Evolutionary conservation across 2,329 filamentous ascomycete species (phyloP).

Genomic region (Corinectria fuckeliana): DNA sequence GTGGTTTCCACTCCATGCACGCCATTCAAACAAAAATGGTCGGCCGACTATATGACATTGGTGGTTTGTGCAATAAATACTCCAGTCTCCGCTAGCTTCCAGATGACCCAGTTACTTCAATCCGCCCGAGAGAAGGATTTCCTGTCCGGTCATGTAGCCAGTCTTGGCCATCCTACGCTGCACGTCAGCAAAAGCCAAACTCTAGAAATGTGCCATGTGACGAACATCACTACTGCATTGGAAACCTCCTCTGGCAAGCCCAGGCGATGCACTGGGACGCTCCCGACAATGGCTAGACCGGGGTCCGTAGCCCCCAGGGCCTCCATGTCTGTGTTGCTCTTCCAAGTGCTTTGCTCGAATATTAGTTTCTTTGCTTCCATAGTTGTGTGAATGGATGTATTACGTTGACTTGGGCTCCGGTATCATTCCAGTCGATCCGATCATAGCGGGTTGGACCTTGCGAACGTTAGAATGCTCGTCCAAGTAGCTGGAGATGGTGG

Average conservation of each 20-base stretch:
- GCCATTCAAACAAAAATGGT: background rate
- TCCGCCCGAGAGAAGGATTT: conserved; percentile 21
- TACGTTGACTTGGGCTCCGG: conserved; percentile 41
- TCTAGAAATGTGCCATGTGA: background rate
- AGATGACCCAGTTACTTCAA: conserved; percentile 3
- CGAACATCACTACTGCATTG: conserved; percentile 44
- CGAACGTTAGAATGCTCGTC: background rate
- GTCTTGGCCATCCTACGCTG: conserved; percentile 22
- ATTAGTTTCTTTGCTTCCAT: background rate
- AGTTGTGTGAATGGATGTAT: background rate
- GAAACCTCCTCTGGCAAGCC: conserved; percentile 45
- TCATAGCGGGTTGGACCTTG: conserved; percentile 46
- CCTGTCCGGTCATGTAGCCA: conserved; percentile 25
- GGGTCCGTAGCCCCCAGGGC: conserved; percentile 39
- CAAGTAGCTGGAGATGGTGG: background rate
- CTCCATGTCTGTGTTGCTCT: conserved; percentile 40
- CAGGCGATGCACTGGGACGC: conserved; percentile 43
- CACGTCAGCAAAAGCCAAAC: background rate
- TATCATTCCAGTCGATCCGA: conserved; percentile 46
- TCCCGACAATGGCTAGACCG: conserved; percentile 43
- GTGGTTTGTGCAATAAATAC: too few relatives aligned
- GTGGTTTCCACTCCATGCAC: background rate
- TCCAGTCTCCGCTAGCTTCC: background rate
- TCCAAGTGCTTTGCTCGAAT: conserved; percentile 38
- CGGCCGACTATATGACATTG: too few relatives aligned